Base-by-base conservation (phyloP, 345 rosid genomes). In the Lagerstroemia speciosa region DNA sequence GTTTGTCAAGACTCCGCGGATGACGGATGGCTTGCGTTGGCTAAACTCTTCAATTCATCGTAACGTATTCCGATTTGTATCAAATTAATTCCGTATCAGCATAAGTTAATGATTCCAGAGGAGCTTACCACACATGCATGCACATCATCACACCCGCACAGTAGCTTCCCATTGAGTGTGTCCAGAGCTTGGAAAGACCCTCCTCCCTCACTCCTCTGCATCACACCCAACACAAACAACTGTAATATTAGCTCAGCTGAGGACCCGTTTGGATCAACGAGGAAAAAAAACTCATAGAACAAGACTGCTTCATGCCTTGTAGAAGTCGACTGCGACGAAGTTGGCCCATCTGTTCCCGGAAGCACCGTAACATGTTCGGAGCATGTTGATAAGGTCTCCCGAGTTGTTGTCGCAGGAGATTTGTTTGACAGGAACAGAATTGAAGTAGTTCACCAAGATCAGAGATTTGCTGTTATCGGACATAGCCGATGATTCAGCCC, bases 181-280 rank as follows among this genome's bases (percentile, higher is more conserved):
- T 88, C 93, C 38, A 83, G 71, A 29, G 87, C 93, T 72, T 86
- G 84, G 71, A 86, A 86, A 24, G 86, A 65, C 34, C 90, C 93
- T 66, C 87, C 90, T 67, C 89, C 90, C 67, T 83, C 85, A 63
- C 90, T 84, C 73, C 89, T 88, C 90, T 88, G 73, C 69, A 74
- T 14, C 19, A 65, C 3, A 34, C n/a, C n/a, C 41, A 15, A 33
- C 5, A 30, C 16, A 62, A 38, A 5, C 24, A 19, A n/a, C n/a
- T n/a, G n/a, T n/a, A n/a, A n/a, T n/a, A n/a, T n/a, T n/a, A n/a
- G n/a, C n/a, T n/a, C n/a, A n/a, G n/a, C n/a, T n/a, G n/a, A n/a
- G n/a, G n/a, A n/a, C n/a, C n/a, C n/a, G n/a, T n/a, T n/a, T n/a
- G n/a, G n/a, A n/a, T n/a, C n/a, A n/a, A n/a, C n/a, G n/a, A n/a